These are phyloP conservation scores for Aphanomyces invadans DNA, from an alignment of 352 stramenopile species.

Conservation along the genomic window DNA sequence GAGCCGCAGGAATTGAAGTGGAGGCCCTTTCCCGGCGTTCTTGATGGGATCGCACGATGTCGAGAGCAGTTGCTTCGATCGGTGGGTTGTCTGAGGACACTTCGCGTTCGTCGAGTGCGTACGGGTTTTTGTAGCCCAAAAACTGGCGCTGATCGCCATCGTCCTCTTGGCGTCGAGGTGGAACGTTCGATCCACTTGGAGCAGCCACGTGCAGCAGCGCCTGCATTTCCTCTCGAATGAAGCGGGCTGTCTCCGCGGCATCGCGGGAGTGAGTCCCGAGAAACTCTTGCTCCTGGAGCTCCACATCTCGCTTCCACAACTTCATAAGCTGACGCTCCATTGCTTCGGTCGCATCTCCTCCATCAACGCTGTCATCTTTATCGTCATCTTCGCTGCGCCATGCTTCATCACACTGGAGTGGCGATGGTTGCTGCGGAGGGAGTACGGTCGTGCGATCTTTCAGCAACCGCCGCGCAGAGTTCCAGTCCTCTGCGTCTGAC, in stretches of 20 bases:
- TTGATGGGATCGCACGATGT: neutral
- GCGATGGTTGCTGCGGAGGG: neutral
- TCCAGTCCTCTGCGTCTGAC: slow-evolving; percentile 6
- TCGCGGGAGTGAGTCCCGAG: neutral
- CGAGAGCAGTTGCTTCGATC: neutral
- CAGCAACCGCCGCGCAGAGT: neutral
- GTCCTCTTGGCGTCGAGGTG: neutral
- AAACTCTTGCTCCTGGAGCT: slow-evolving; percentile 1
- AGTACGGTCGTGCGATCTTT: neutral
- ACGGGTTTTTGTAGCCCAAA: neutral
- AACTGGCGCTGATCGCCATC: neutral
- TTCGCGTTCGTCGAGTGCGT: neutral
- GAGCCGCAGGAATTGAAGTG: neutral
- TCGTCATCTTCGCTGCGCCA: neutral
- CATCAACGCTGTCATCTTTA: neutral
- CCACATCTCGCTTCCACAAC: slow-evolving; percentile 2
- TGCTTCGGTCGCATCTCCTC: neutral
- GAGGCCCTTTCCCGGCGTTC: neutral
- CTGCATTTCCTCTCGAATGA: neutral
- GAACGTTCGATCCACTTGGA: neutral
- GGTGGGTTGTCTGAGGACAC: neutral
- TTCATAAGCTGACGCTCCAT: slow-evolving; percentile 11
- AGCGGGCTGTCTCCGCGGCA: neutral
- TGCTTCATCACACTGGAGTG: neutral
- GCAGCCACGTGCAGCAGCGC: neutral